phyloP scores from a whole-genome alignment of 257 asterid species.

The Vinca minor region DNA sequence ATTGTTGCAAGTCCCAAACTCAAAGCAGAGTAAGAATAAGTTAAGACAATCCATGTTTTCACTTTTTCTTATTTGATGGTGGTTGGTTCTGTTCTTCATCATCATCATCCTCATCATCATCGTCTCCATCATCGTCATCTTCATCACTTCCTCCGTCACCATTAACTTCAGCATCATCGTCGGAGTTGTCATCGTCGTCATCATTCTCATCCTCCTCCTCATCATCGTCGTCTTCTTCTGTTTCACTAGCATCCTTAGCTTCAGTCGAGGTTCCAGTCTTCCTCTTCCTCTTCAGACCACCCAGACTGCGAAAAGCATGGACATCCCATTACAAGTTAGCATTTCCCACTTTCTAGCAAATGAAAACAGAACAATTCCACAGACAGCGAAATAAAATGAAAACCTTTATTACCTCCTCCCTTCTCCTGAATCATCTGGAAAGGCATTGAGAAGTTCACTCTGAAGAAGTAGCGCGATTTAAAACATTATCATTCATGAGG shows the following conservation, averaged over 20 bases:
- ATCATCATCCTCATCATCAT: conserved; percentile 6
- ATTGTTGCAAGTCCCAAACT: neutral
- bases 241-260: conserved; percentile 18
- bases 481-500: neutral
- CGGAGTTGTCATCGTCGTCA: conserved; percentile 1
- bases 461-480: conserved; percentile 3
- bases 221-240: conserved; percentile 10
- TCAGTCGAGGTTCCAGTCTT: neutral
- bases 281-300: conserved; percentile 10
- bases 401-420: conserved; percentile 9
- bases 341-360: neutral
- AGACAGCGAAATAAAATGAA: neutral
- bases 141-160: conserved; percentile 18
- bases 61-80: conserved; percentile 17
- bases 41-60: neutral
- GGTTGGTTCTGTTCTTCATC: conserved; percentile 11
- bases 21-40: neutral
- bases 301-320: conserved; percentile 7
- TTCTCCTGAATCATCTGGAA: conserved; percentile 10
- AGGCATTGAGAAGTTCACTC: conserved; percentile 10
- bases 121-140: conserved; percentile 5
- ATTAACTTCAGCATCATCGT: conserved; percentile 13
- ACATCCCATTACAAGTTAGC: conserved; percentile 4
- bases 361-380: neutral
- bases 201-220: conserved; percentile 4